Conservation (phyloP, 768 basidiomycete genomes). For the Leccinum disarticulatum region DNA sequence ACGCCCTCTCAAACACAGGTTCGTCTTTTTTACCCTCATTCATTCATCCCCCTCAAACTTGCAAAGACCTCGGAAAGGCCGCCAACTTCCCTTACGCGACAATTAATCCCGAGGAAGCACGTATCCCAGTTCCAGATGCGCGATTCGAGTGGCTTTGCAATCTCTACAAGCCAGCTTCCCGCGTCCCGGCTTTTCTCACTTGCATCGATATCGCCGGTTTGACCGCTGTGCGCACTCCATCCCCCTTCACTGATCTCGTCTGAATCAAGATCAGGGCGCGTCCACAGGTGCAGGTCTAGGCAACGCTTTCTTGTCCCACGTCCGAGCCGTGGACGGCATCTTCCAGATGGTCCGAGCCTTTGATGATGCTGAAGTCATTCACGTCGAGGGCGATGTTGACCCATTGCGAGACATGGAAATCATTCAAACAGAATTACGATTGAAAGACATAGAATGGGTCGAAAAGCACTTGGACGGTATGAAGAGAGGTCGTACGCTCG, state of each 20-base stretch:
- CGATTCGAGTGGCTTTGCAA: conserved; percentile 96
- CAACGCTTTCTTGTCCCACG: conserved; percentile 96
- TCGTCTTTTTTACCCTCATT: conserved; percentile 19
- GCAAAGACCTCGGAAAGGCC: conserved; percentile 81
- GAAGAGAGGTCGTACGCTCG: conserved; percentile 75
- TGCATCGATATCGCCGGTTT: conserved; percentile 99
- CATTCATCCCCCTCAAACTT: conserved; percentile 6
- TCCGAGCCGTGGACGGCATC: conserved; percentile 97
- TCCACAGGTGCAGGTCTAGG: conserved; percentile 98
- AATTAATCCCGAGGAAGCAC: conserved; percentile 93
- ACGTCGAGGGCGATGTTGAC: conserved; percentile 98
- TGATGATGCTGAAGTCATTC: conserved; percentile 98
- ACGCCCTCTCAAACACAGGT: conserved; percentile 91
- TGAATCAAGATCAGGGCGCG: conserved; percentile 61
- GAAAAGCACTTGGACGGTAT: conserved; percentile 83
- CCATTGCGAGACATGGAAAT: conserved; percentile 97
- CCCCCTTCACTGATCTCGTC: conserved; percentile 8
- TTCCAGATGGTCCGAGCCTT: conserved; percentile 98
- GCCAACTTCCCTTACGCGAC: conserved; percentile 98
- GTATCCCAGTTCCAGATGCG: conserved; percentile 90
- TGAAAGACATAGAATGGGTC: conserved; percentile 99
- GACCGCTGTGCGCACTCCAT: conserved; percentile 67
- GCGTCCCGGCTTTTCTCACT: conserved; percentile 92
- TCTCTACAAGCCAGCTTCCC: conserved; percentile 83
- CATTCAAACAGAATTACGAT: conserved; percentile 87